Conservation (phyloP, 345 rosid species). For the Melaleuca quinquenervia region DNA sequence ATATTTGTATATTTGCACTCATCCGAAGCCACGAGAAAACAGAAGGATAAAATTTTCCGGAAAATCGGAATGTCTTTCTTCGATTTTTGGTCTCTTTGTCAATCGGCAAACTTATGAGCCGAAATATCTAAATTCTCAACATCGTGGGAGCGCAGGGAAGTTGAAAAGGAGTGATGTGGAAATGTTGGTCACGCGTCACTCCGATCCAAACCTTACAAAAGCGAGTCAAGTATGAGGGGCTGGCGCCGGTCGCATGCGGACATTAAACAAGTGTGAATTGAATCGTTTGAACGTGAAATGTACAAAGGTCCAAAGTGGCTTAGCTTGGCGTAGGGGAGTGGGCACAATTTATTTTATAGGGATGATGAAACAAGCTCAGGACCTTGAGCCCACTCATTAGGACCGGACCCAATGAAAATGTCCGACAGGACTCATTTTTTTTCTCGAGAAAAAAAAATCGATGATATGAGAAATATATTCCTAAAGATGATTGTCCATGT, state of each 20-base stretch:
- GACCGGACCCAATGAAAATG: neutral
- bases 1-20: neutral
- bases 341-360: neutral
- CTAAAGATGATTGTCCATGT: accelerated
- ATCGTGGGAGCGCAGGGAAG: neutral
- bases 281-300: neutral
- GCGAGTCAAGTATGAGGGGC: neutral
- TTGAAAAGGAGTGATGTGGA: neutral
- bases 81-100: neutral
- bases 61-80: neutral
- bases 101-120: neutral
- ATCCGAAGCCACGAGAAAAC: neutral
- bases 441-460: accelerated
- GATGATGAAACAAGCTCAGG: neutral
- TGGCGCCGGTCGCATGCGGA: neutral
- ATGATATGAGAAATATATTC: neutral
- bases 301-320: neutral
- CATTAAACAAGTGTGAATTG: neutral
- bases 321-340: neutral
- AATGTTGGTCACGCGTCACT: neutral
- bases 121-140: neutral
- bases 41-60: accelerated
- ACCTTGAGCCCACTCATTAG: neutral
- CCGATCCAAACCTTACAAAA: neutral
- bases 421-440: accelerated